These are phyloP conservation scores for Yamadazyma triangularis DNA, from an alignment of 1,139 yeast genomes.

Conservation along the genomic window DNA sequence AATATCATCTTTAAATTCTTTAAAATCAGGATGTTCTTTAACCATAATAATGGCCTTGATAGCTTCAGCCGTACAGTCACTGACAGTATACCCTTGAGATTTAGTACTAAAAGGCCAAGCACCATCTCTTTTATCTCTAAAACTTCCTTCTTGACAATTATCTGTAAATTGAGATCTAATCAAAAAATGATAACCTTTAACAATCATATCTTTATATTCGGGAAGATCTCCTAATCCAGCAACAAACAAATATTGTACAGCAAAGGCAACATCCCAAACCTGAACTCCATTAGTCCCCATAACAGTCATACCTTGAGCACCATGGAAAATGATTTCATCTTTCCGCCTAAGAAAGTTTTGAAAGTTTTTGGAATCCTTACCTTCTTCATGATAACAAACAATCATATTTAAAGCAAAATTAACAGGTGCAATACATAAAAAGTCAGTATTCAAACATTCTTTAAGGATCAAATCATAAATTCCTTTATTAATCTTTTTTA, in stretches of 20 bases:
- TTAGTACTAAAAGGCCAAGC: slow-evolving; percentile 97
- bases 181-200: slow-evolving; percentile 64
- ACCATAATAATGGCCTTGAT: slow-evolving; percentile 93
- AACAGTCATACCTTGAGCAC: slow-evolving; percentile 86
- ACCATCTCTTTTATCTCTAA: slow-evolving; percentile 81
- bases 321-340: slow-evolving; percentile 76
- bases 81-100: slow-evolving; percentile 92
- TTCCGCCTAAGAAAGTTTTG: slow-evolving; percentile 53
- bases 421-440: slow-evolving; percentile 90
- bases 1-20: slow-evolving; percentile 40
- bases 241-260: slow-evolving; percentile 73
- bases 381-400: slow-evolving; percentile 67
- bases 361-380: slow-evolving; percentile 61
- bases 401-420: slow-evolving; percentile 81
- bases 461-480: slow-evolving; percentile 65
- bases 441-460: slow-evolving; percentile 75
- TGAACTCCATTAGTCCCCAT: slow-evolving; percentile 99
- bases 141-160: slow-evolving; percentile 74
- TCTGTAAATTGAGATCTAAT: slow-evolving; percentile 81
- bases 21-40: slow-evolving; percentile 52
- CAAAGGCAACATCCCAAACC: slow-evolving; percentile 95
- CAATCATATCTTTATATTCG: slow-evolving; percentile 59
- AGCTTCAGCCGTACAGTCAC: slow-evolving; percentile 97
- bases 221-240: slow-evolving; percentile 76
- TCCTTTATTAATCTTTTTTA: slow-evolving; percentile 45